These are phyloP conservation scores for Ilyonectria sp. DNA, from an alignment of 2,329 filamentous ascomycete species.

Conservation along the genomic window DNA sequence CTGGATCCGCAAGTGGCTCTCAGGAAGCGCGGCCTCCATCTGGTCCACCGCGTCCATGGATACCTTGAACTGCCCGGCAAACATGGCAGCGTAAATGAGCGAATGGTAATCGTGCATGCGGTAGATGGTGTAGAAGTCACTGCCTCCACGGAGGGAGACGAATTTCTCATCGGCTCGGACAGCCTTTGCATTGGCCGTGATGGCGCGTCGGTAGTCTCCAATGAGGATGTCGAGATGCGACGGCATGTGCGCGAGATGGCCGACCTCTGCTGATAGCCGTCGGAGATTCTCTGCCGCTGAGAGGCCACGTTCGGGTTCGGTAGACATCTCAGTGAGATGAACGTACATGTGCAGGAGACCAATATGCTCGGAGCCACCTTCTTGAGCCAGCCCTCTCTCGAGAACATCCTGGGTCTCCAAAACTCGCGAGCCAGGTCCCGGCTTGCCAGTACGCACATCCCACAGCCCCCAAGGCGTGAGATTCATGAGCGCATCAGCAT, in stretches of 20 bases:
- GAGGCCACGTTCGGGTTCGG: slow-evolving; percentile 71
- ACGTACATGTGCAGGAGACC: slow-evolving; percentile 84
- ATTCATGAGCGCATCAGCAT: slow-evolving; percentile 60
- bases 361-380: slow-evolving; percentile 68
- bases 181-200: slow-evolving; percentile 72
- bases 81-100: slow-evolving; percentile 82
- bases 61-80: slow-evolving; percentile 74
- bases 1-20: slow-evolving; percentile 59
- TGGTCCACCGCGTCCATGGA: slow-evolving; percentile 71
- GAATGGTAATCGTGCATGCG: slow-evolving; percentile 81
- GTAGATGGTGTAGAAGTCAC: slow-evolving; percentile 82
- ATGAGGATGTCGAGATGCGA: slow-evolving; percentile 80
- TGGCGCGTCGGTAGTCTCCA: slow-evolving; percentile 77
- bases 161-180: slow-evolving; percentile 77
- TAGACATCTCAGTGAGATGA: slow-evolving; percentile 84
- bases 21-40: slow-evolving; percentile 74
- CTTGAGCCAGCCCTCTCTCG: slow-evolving; percentile 64
- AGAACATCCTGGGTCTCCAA: slow-evolving; percentile 54
- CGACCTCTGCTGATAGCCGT: slow-evolving; percentile 76
- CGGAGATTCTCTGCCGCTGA: slow-evolving; percentile 73
- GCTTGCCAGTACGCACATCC: slow-evolving; percentile 53
- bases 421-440: slow-evolving; percentile 51
- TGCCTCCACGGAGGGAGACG: slow-evolving; percentile 66
- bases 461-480: slow-evolving; percentile 60
- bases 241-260: slow-evolving; percentile 81